Evolutionary conservation across 139 green algal genomes (phyloP), one percentile per base, ranked within the genome.

Genomic region (Coelastrella sp.): DNA sequence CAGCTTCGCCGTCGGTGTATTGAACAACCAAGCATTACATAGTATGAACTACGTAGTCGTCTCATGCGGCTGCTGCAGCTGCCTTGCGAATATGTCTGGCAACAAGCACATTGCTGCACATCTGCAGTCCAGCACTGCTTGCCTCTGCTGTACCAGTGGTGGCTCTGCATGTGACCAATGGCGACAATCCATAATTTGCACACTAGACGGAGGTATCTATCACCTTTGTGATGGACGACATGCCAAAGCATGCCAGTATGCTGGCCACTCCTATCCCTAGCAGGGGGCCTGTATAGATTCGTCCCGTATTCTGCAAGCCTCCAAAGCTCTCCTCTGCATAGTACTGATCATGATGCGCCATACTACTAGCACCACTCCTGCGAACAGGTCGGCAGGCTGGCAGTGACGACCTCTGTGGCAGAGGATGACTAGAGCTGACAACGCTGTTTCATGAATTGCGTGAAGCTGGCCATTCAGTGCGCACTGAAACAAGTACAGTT

Each of bases 191-290:
- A 49, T 49, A 49, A 49, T 49, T 49, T 3, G n/a, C 35, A 49
- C 35, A 49, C 35, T 49, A 49, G 35, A 49, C 1, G 35, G 35
- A 3, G 3, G 35, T 49, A 49, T 49, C 79, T 15, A 27, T 58
- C 66, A 90, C 86, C 86, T 90, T 90, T 68, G 88, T 91, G n/a
- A 84, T 19, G 6, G 80, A 56, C 27, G 88, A 78, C 88, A 91
- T 91, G 59, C 4, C 24, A 59, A 91, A 91, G 88, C 80, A 79
- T 22, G 80, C 80, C 3, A 91, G 12, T 58, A 91, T 88, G 11
- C 20, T 60, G 22, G 24, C 56, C 24, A 91, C 74, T 11, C 80
- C 80, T 9, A 79, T 24, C 11, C 61, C 27, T 19, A 91, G 81
- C 12, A 91, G 68, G 5, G 88, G 81, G 4, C 88, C 80, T 59